These are phyloP conservation scores for Clitopilus hobsonii DNA, from an alignment of 768 basidiomycete species.

Conservation along the genomic window DNA sequence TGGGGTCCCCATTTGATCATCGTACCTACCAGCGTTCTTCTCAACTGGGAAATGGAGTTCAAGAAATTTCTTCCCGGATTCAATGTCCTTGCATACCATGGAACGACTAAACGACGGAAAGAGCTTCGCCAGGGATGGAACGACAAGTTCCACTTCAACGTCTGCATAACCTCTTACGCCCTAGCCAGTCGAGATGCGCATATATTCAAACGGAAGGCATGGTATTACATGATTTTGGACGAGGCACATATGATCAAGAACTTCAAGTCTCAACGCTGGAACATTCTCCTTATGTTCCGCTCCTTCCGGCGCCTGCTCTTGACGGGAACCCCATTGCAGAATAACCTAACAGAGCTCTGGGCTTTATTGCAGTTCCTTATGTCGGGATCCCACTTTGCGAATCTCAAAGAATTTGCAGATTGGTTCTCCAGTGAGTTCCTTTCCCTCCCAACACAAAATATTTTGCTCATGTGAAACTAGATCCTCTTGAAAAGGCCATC, in stretches of 20 bases:
- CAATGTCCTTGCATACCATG: conserved; percentile 85
- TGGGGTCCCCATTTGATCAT: conserved; percentile 93
- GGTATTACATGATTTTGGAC: conserved; percentile 96
- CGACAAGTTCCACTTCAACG: conserved; percentile 85
- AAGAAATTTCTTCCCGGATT: conserved; percentile 93
- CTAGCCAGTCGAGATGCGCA: conserved; percentile 88
- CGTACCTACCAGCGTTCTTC: conserved; percentile 87
- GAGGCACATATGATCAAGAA: conserved; percentile 99
- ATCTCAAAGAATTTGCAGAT: conserved; percentile 88
- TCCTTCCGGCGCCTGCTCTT: conserved; percentile 83
- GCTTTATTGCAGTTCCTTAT: conserved; percentile 92
- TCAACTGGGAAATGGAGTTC: conserved; percentile 98
- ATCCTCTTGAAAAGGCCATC: conserved; percentile 91
- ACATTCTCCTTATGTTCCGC: conserved; percentile 82
- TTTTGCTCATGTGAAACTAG: conserved; percentile 32
- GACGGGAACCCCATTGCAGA: conserved; percentile 95
- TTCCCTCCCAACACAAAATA: conserved; percentile 1
- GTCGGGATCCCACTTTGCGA: conserved; percentile 84
- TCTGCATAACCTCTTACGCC: conserved; percentile 92
- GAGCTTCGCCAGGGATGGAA: conserved; percentile 90
- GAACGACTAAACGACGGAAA: conserved; percentile 82
- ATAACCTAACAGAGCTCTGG: conserved; percentile 96
- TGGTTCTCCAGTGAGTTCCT: conserved; percentile 88
- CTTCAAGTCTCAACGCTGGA: conserved; percentile 92
- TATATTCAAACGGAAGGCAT: conserved; percentile 87